Percentiles rank a stretch among this genome's conserved stretches.
phyloP scores from a whole-genome alignment of 176 grass and related monocot genomes.

The Hyparrhenia diplandra region DNA sequence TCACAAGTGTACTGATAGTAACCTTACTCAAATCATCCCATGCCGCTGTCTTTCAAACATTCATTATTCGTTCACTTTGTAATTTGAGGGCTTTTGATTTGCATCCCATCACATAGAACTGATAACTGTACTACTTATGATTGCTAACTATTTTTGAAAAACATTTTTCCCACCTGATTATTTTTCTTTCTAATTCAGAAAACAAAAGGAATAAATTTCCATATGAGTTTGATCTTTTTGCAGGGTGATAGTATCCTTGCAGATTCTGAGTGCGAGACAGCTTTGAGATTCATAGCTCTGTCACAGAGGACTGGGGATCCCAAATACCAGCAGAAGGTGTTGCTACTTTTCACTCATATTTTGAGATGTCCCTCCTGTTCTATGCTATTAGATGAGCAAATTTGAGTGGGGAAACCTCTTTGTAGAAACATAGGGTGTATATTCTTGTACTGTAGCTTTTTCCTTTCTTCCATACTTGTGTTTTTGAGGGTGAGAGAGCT shows the following conservation, averaged over 20 bases:
- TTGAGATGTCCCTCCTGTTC: background rate
- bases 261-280: conserved; percentile 94
- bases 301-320: conserved; percentile 91
- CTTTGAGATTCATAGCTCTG: conserved; percentile 98
- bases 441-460: background rate
- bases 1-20: conserved; percentile 20
- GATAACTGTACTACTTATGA: background rate
- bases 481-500: background rate
- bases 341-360: conserved; percentile 23
- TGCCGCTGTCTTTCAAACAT: background rate
- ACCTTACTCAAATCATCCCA: background rate
- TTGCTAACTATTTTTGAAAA: background rate
- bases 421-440: background rate
- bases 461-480: background rate
- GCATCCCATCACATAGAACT: background rate
- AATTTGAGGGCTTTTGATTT: conserved; percentile 1
- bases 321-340: conserved; percentile 91
- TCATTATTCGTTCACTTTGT: background rate
- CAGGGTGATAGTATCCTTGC: conserved; percentile 92
- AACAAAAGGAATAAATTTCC: conserved; percentile 7
- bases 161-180: conserved; percentile 8
- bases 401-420: background rate
- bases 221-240: conserved; percentile 17
- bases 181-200: background rate
- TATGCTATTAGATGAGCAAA: conserved; percentile 30